Percentiles rank a stretch among this genome's conserved stretches.
These are phyloP conservation scores for Umbelopsis sp. DNA, from an alignment of 192 early-diverging fungal species.

Conservation along the genomic window DNA sequence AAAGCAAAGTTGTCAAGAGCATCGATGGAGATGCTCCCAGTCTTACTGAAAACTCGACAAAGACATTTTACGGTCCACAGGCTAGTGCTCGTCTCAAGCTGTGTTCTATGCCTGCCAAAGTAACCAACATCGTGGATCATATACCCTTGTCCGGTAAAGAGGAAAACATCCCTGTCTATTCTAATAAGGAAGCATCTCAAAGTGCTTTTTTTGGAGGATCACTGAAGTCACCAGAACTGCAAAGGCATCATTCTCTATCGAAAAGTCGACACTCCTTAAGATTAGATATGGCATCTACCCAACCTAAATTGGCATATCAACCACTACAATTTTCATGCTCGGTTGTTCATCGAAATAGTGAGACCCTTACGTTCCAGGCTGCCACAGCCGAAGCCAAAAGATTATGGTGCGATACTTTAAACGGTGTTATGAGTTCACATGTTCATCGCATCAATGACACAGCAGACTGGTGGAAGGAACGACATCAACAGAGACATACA, in stretches of 20 bases:
- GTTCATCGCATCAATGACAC: constrained; percentile 8
- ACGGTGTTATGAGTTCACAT: neutral
- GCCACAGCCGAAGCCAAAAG: neutral
- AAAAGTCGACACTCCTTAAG: neutral
- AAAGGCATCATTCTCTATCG: neutral
- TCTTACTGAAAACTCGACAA: neutral
- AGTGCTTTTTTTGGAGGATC: neutral
- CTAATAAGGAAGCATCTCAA: neutral
- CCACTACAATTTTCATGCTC: constrained; percentile 8
- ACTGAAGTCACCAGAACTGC: neutral
- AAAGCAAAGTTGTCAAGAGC: neutral
- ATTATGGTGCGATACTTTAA: neutral
- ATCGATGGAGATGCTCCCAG: neutral
- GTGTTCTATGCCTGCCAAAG: constrained; percentile 6
- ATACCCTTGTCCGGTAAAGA: neutral
- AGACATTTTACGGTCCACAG: constrained; percentile 1
- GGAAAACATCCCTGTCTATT: neutral
- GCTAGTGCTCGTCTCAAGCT: neutral
- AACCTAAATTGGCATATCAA: neutral
- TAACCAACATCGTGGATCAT: neutral
- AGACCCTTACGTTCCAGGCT: neutral
- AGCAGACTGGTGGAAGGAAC: constrained; percentile 2
- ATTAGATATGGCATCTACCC: neutral
- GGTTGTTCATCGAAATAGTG: neutral
- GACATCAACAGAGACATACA: neutral